Conservation (phyloP, 768 basidiomycete species). For the Collybia nuda region DNA sequence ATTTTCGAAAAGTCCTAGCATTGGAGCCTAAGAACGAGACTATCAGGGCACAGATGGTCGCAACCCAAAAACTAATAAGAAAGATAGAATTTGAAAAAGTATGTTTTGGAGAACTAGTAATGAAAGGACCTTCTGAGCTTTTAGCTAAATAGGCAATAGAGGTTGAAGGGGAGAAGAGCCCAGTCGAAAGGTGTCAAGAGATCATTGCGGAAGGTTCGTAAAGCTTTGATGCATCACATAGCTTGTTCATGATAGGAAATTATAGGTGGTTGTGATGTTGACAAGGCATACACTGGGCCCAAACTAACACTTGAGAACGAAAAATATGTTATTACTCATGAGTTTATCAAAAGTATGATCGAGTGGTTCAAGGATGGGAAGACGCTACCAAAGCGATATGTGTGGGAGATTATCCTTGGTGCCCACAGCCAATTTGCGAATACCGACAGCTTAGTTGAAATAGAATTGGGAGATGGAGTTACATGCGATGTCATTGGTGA, state of each 20-base stretch:
- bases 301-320: slow-evolving; percentile 59
- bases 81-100: slow-evolving; percentile 94
- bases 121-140: not conserved
- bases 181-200: slow-evolving; percentile 72
- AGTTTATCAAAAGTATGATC: slow-evolving; percentile 86
- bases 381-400: slow-evolving; percentile 82
- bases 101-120: slow-evolving; percentile 1
- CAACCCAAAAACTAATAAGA: slow-evolving; percentile 89
- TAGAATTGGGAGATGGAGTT: slow-evolving; percentile 71
- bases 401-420: slow-evolving; percentile 94
- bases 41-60: slow-evolving; percentile 76
- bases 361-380: slow-evolving; percentile 95
- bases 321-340: slow-evolving; percentile 69
- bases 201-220: slow-evolving; percentile 75
- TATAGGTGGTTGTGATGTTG: slow-evolving; percentile 77
- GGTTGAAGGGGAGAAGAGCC: slow-evolving; percentile 82
- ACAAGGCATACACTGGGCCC: slow-evolving; percentile 75
- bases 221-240: not conserved
- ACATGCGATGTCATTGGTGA: slow-evolving; percentile 96
- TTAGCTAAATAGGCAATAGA: slow-evolving; percentile 72
- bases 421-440: slow-evolving; percentile 73
- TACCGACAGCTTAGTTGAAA: slow-evolving; percentile 80
- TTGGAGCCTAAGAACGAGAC: slow-evolving; percentile 87
- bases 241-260: not conserved
- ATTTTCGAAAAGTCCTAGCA: slow-evolving; percentile 81